Base-by-base conservation (phyloP, 2,329 filamentous ascomycete genomes). In the Dichotomopilus funicola region DNA sequence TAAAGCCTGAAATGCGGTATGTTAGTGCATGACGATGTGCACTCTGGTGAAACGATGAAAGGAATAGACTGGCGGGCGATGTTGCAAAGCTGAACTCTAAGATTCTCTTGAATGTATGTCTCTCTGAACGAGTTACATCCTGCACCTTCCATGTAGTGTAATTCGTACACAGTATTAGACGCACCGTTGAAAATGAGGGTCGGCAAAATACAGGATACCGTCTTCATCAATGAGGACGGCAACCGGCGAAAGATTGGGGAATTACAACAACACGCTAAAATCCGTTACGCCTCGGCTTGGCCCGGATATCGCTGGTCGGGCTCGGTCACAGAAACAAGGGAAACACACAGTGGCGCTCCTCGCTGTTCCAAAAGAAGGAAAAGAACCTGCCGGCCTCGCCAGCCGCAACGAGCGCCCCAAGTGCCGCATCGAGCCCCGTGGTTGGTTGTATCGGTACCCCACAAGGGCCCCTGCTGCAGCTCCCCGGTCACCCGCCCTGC, bases 331-430 rank as follows among this genome's bases (percentile, higher is more conserved):
- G 36, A 40, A 40, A 10, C 8, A 2, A 11, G 37, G 44, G 36
- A 41, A 47, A 42, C 43, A 27, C 27, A 37, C 7, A 37, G 47
- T 51, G 42, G 42, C 53, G 40, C 40, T 37, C 33, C 36, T 49
- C 33, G 45, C 34, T 9, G 12, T 35, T 37, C 38, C 51, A 43
- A 49, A 49, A 47, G 34, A 37, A 44, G 34, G 46, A 19, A 35
- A 41, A 31, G 8, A 38, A 36, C 10, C 9, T 12, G 37, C n/a
- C 40, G 55, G 48, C 36, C 33, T 27, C 12, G 38, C 59, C 53
- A 61, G 53, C 61, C 59, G 59, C 57, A 54, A 57, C 58, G 59
- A 56, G 58, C 59, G 58, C 50, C 46, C 42, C 35, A 57, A 55
- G 51, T 56, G 53, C 54, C 51, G 51, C 49, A 58, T 43, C 35